Percentiles rank a stretch among this genome's conserved stretches.
Evolutionary conservation across 208 protist species (phyloP).

Genomic region (Trichomonas gallinae): DNA sequence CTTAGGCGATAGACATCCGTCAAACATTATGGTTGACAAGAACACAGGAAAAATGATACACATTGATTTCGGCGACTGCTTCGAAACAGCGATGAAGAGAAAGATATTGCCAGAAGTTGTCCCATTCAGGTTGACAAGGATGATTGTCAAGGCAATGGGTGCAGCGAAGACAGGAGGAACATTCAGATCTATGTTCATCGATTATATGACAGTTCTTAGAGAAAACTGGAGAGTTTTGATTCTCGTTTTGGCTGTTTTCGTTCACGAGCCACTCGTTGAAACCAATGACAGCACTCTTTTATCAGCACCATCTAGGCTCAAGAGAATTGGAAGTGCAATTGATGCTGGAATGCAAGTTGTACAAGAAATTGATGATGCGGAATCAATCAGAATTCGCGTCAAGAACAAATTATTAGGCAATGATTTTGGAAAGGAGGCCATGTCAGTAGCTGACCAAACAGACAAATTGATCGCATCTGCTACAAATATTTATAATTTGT

Average conservation of each 20-base stretch:
- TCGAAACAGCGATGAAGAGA: constrained; percentile 32
- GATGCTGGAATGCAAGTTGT: background rate
- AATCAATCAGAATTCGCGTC: background rate
- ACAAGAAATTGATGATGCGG: background rate
- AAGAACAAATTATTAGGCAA: background rate
- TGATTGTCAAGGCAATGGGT: background rate
- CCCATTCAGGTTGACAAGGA: constrained; percentile 20
- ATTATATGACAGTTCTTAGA: constrained; percentile 28
- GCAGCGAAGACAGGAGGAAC: background rate
- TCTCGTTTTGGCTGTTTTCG: background rate
- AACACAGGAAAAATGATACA: constrained; percentile 7
- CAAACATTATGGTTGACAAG: background rate
- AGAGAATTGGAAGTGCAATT: background rate
- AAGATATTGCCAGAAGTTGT: constrained; percentile 18
- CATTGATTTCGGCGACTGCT: constrained; percentile 30
- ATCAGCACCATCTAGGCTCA: background rate
- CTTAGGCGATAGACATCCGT: background rate
- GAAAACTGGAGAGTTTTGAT: constrained; percentile 17
- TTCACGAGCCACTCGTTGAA: background rate
- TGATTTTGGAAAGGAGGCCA: background rate
- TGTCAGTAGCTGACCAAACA: background rate
- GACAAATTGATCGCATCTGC: background rate
- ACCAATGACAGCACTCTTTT: background rate
- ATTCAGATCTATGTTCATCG: background rate
- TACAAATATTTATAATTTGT: background rate